phyloP scores from a whole-genome alignment of 306 rosid genomes.

The Casuarina glauca region DNA sequence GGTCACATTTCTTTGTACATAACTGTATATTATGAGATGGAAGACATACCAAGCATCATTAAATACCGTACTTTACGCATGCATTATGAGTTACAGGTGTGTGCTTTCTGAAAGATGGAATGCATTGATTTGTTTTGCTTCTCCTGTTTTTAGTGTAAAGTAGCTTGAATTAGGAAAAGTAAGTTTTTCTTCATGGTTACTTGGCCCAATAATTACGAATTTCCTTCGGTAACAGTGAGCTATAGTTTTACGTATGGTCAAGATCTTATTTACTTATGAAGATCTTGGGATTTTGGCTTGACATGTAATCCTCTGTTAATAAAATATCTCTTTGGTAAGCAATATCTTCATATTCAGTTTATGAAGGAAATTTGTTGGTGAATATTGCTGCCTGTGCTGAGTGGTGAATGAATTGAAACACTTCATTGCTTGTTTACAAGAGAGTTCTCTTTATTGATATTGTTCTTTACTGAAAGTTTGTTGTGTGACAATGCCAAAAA shows the following conservation, averaged over 20 bases:
- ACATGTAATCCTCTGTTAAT: not conserved
- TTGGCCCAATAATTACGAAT: not conserved
- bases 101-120: constrained; percentile 27
- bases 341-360: not conserved
- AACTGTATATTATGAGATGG: constrained; percentile 90
- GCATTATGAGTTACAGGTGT: constrained; percentile 85
- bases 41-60: constrained; percentile 63
- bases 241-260: not conserved
- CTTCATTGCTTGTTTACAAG: not conserved
- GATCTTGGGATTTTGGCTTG: not conserved
- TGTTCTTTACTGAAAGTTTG: not conserved
- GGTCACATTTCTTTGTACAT: constrained; percentile 75
- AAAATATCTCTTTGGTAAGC: not conserved
- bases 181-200: not conserved
- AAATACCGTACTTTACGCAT: constrained; percentile 84
- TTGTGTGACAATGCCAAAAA: not conserved
- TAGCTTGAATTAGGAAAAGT: not conserved
- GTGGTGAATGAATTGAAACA: not conserved
- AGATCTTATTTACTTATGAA: not conserved
- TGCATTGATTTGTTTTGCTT: constrained; percentile 12
- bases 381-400: not conserved
- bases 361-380: not conserved
- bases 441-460: not conserved
- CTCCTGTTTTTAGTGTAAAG: constrained; percentile 8
- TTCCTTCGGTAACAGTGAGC: not conserved